Base-by-base conservation (phyloP, 768 basidiomycete species). In the Mycena latifolia region DNA sequence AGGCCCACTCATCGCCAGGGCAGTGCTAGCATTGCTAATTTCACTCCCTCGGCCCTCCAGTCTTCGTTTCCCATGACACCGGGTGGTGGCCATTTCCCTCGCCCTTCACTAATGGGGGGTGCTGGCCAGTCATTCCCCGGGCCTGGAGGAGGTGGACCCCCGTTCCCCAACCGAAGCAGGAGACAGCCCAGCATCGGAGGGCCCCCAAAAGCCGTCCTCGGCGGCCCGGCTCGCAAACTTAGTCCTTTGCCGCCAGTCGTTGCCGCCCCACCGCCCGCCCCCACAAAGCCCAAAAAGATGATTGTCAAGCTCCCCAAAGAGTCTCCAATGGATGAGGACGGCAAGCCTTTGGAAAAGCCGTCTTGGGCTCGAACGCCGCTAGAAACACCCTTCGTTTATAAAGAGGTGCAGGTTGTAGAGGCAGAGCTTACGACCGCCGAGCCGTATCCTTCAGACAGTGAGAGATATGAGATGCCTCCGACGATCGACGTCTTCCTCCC, bases 201-300 rank as follows among this genome's bases (percentile, higher is more conserved):
- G 9, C 94, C 94, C n/a, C 94, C 94, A 11, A 95, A 95, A 76
- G 94, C 94, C 0, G 85, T 88, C 0, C 79, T 95, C 3, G 94
- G 94, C 20, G 94, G 94, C 0, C 93, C 91, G 15, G 86, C 88
- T 48, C 86, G 91, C 48, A 95, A 92, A 78, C 83, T 89, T 55
- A 92, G 89, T 75, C 92, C 92, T 14, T 78, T 91, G 63, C 83
- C 87, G 12, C 73, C 75, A 17, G 75, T 77, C 20, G 67, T 73
- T 35, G 71, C 72, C 27, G 69, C 76, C 33, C 29, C 74, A 1
- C 55, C 75, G 7, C 69, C 74, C 5, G 50, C 78, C 1, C 77
- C 82, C 29, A 74, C 71, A 55, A 93, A 92, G 77, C 73, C 76
- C 28, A 94, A 92, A 82, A 94, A 91, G 75, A 72, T 89, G 25